Evolutionary conservation across 768 basidiomycete species (phyloP).

Genomic region (Boletus edulis): DNA sequence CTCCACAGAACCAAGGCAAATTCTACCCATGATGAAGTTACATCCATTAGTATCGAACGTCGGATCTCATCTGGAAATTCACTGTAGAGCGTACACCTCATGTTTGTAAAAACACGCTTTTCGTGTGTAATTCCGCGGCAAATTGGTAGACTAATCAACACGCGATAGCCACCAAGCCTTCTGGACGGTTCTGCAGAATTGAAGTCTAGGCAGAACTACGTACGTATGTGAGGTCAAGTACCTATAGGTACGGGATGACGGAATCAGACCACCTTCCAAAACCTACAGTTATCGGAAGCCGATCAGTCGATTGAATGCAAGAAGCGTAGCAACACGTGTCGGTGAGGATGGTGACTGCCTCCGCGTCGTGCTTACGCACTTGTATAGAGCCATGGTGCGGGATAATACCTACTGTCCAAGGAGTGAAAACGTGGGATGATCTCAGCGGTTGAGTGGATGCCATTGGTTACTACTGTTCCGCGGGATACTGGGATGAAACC

Average conservation of each 20-base stretch:
- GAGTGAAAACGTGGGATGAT: conserved; percentile 3
- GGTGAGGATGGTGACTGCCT: conserved; percentile 1
- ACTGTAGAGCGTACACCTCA: conserved; percentile 6
- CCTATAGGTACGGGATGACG: conserved; percentile 1
- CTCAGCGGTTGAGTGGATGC: conserved; percentile 3
- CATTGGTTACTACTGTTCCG: conserved; percentile 8
- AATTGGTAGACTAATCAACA: conserved; percentile 11
- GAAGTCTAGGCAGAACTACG: conserved; percentile 5
- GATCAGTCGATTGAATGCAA: conserved; percentile 2
- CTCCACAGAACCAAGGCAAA: neutral
- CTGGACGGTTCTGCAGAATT: conserved; percentile 9
- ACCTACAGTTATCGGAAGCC: neutral
- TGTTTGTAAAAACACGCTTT: conserved; percentile 8
- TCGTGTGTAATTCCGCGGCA: conserved; percentile 26
- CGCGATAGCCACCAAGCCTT: conserved; percentile 16
- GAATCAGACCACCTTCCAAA: neutral
- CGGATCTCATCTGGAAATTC: conserved; percentile 11
- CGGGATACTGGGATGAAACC: conserved; percentile 10
- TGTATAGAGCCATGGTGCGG: neutral
- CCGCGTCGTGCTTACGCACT: neutral
- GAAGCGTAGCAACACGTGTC: conserved; percentile 7
- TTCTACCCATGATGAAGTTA: neutral
- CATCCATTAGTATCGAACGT: neutral
- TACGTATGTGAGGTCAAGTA: conserved; percentile 1
- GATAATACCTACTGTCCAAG: neutral